phyloP scores from a whole-genome alignment of 192 early-diverging fungal genomes.

The Linnemannia elongata region DNA sequence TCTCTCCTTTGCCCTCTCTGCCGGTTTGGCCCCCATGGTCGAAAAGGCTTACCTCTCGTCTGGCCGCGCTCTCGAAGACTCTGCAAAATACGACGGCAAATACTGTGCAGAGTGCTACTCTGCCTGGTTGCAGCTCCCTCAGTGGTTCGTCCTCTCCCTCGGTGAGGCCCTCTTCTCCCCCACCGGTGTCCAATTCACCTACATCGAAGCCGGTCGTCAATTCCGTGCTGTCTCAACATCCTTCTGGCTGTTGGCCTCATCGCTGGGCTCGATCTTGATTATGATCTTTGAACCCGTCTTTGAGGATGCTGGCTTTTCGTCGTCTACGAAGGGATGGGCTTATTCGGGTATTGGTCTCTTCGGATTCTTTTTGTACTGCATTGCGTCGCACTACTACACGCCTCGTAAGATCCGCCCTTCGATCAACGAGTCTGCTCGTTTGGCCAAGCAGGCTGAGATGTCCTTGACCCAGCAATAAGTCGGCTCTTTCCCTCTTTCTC shows the following conservation, averaged over 20 bases:
- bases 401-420: slow-evolving; percentile 52
- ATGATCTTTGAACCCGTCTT: slow-evolving; percentile 53
- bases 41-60: slow-evolving; percentile 23
- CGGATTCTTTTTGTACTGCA: slow-evolving; percentile 42
- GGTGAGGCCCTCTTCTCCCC: slow-evolving; percentile 72
- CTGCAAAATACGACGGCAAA: slow-evolving; percentile 22
- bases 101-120: slow-evolving; percentile 46
- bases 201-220: slow-evolving; percentile 73
- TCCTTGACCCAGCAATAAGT: slow-evolving; percentile 26
- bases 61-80: neutral
- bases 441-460: slow-evolving; percentile 46
- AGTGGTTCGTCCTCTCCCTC: slow-evolving; percentile 69
- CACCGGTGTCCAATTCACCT: slow-evolving; percentile 74
- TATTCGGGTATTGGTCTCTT: slow-evolving; percentile 52
- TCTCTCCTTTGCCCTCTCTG: slow-evolving; percentile 59
- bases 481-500: neutral
- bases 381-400: slow-evolving; percentile 32
- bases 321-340: slow-evolving; percentile 28
- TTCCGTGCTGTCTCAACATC: slow-evolving; percentile 68
- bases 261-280: slow-evolving; percentile 58
- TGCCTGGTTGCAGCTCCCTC: slow-evolving; percentile 58
- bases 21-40: slow-evolving; percentile 31
- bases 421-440: slow-evolving; percentile 51
- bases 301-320: slow-evolving; percentile 3
- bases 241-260: slow-evolving; percentile 68